phyloP scores from a whole-genome alignment of 192 early-diverging fungal genomes.

The Coemansia sp. region DNA sequence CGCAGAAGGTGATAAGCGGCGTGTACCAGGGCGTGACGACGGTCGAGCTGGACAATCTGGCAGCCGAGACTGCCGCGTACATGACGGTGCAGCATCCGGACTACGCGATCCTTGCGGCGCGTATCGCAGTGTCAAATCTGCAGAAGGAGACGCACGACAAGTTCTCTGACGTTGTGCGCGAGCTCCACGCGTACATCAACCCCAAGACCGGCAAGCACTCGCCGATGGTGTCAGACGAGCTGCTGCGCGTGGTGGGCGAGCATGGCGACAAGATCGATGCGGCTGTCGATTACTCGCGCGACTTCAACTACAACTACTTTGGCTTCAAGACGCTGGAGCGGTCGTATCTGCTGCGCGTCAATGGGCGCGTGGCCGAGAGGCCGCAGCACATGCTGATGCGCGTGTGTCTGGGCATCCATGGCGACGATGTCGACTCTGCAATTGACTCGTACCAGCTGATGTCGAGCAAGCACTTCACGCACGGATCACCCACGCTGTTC shows the following conservation, averaged over 20 bases:
- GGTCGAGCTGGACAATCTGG: constrained; percentile 94
- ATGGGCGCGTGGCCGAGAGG: constrained; percentile 85
- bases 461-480: constrained; percentile 93
- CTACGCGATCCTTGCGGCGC: constrained; percentile 93
- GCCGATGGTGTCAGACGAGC: constrained; percentile 88
- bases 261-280: constrained; percentile 86
- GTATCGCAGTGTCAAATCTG: constrained; percentile 94
- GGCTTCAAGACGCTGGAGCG: constrained; percentile 99
- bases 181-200: constrained; percentile 85
- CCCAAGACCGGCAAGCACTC: constrained; percentile 85
- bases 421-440: constrained; percentile 83
- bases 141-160: constrained; percentile 78
- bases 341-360: constrained; percentile 88
- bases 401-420: constrained; percentile 95
- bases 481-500: constrained; percentile 96
- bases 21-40: constrained; percentile 98
- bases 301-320: constrained; percentile 98
- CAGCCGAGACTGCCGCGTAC: constrained; percentile 90
- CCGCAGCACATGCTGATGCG: constrained; percentile 99
- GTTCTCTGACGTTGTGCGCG: constrained; percentile 83
- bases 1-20: constrained; percentile 93
- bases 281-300: constrained; percentile 96
- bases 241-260: constrained; percentile 65
- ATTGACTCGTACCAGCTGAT: constrained; percentile 95
- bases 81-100: constrained; percentile 92